These are phyloP conservation scores for Pseudocercospora musae DNA, from an alignment of 2,329 filamentous ascomycete genomes.

Conservation along the genomic window DNA sequence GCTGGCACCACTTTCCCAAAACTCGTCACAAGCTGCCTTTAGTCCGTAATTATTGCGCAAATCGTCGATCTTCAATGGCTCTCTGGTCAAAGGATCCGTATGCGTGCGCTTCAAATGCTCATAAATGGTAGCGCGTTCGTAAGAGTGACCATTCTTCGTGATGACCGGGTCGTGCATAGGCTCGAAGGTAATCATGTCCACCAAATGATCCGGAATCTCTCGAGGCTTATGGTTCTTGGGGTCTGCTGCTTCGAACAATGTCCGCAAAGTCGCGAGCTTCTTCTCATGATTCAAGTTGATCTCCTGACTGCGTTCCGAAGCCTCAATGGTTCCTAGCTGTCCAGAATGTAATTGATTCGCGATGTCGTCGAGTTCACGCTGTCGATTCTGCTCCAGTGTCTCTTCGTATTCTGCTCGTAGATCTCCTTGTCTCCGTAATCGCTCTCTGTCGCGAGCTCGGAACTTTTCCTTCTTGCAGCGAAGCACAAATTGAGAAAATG, in stretches of 20 bases:
- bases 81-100: conserved; percentile 80
- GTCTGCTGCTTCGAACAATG: conserved; percentile 47
- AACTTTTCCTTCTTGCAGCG: conserved; percentile 82
- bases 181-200: conserved; percentile 58
- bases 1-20: conserved; percentile 80
- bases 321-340: conserved; percentile 44
- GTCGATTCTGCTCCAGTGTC: conserved; percentile 49
- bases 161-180: conserved; percentile 46
- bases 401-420: conserved; percentile 60
- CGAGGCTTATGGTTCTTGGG: conserved; percentile 45
- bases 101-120: conserved; percentile 75
- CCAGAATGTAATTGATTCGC: conserved; percentile 31
- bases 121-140: conserved; percentile 79
- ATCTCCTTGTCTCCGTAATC: conserved; percentile 54
- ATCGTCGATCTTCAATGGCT: conserved; percentile 61
- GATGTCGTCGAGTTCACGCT: conserved; percentile 40
- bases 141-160: conserved; percentile 83
- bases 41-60: conserved; percentile 78
- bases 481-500: conserved; percentile 68
- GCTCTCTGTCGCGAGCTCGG: conserved; percentile 67
- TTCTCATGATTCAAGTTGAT: conserved; percentile 41
- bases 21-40: conserved; percentile 79
- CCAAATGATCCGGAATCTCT: conserved; percentile 70
- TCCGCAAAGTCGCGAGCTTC: conserved; percentile 45
- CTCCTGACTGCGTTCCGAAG: conserved; percentile 47